Base-by-base conservation (phyloP, 2,329 filamentous ascomycete species). In the Sarocladium strictum region DNA sequence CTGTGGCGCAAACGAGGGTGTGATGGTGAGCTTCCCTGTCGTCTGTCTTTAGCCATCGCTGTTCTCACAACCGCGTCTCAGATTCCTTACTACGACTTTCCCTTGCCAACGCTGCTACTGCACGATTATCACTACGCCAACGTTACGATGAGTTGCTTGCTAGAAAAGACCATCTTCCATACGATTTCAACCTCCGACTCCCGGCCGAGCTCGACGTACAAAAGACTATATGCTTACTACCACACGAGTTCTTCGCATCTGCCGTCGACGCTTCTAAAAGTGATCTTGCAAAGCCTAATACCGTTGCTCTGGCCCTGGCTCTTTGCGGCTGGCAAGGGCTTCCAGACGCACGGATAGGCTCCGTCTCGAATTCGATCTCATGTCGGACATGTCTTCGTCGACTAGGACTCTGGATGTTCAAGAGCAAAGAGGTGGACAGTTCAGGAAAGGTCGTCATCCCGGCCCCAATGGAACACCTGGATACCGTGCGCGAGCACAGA, bases 381-480 rank as follows among this genome's bases (percentile, higher is more conserved):
- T 99, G 94, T 68, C 80, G 86, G 56, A 89, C 90, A 19, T 99
- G 94, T 67, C 88, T 96, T 64, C 85, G 94, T 56, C 84, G 92
- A 1, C 76, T 97, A 0, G 94, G 94, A 0, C 77, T 99, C 2
- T 99, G 94, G 94, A 87, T 99, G 76, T 97, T 96, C 68, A 87
- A 85, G 64, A 86, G 85, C 67, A 91, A 86, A 68, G 81, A 83
- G 62, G 79, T 87, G 27, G 78, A 82, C 56, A 72, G 74, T 1
- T 69, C 72, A 15, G 77, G 76, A 0, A 69, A 77, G 33, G 71
- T 84, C 10, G 68, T 85, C 11, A 75, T 80, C 3, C 78, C 80
- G 1, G 80, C 84, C 2, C 79, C 80, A 1, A 85, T 88, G 77
- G 79, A 82, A 60, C 75, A 81, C 55, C 76, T 94, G 1, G 85